Evolutionary conservation across 2,329 filamentous ascomycete genomes (phyloP), one percentile per base, ranked within the genome.

Genomic region (Onygenales sp.): DNA sequence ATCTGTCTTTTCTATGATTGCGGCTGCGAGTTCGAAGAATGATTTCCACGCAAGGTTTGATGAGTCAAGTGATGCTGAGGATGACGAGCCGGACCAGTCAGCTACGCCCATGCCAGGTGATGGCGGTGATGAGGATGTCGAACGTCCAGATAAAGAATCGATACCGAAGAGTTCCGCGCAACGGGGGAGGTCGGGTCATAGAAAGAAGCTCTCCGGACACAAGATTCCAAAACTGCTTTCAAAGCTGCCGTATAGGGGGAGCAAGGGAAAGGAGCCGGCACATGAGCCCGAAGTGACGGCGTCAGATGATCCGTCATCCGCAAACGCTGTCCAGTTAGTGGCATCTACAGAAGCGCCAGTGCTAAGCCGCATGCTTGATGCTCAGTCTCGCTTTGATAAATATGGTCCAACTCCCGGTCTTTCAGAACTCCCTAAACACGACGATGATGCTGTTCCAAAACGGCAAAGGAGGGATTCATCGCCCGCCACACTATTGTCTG

Each of bases 1-100:
- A 75, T 94, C 88, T 59, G 85, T 97, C 52, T 95, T 96, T 68
- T 90, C 89, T 52, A 82, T 97, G 71, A 91, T 97, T 60, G 88
- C 91, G 6, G 88, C 89, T 13, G 89, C 89, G 39, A 88, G 90
- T 6, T 91, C 88, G 33, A 83, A 83, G 55, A 84, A 87, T 50
- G 86, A 94, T 70, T 90, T 94, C 65, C 85, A 88, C 67, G 80
- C 87, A 55, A 82, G 87, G 39, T 92, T 93, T 67, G 86, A 90
- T 63, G 86, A 86, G 59, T 90, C 86, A 42, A 93, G 88, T 61
- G 89, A 92, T 61, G 90, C 90, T 58, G 86, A 88, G 69, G 70
- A 71, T 39, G 56, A 57, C 14, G 57, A 55, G 36, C 55, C 64
- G 42, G 57, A 59, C 33, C 56, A 59, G 58, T 11, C 27, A 54